Evolutionary conservation across 139 green algal species (phyloP).

Genomic region (Dunaliella sp.): DNA sequence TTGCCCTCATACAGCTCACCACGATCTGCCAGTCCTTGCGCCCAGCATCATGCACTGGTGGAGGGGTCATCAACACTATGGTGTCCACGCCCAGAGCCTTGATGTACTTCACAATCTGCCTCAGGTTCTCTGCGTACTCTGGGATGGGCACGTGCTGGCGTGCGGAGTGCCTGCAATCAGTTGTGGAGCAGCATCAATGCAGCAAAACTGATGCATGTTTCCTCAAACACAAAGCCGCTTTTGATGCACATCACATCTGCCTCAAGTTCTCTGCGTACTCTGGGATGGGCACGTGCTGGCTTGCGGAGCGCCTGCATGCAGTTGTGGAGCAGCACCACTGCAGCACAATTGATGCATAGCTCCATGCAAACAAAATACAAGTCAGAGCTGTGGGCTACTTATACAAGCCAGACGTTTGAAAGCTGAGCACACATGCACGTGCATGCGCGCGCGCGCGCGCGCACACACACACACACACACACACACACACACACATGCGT

Average conservation of each 20-base stretch:
- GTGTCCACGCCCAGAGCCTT: constrained; percentile 21
- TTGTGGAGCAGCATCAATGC: too few relatives aligned
- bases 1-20: constrained; percentile 31
- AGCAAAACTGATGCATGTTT: too few relatives aligned
- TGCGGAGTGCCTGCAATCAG: constrained; percentile 7
- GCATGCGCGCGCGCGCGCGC: neutral
- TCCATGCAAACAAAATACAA: too few relatives aligned
- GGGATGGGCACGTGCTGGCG: constrained; percentile 83
- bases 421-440: neutral
- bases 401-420: too few relatives aligned
- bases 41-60: constrained; percentile 62
- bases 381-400: too few relatives aligned
- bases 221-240: too few relatives aligned
- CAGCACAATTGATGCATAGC: too few relatives aligned
- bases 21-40: constrained; percentile 50
- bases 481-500: neutral
- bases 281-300: constrained; percentile 82
- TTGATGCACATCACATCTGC: too few relatives aligned
- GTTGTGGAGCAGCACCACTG: too few relatives aligned
- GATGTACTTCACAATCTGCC: constrained; percentile 51
- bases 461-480: neutral
- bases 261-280: too few relatives aligned
- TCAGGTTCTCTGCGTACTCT: constrained; percentile 71
- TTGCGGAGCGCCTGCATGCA: constrained; percentile 13
- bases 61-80: constrained; percentile 74